Percentiles rank a stretch among this genome's conserved stretches.
These are phyloP conservation scores for Quaeritorhiza haematococci DNA, from an alignment of 371 early-diverging fungal species.

Conservation along the genomic window DNA sequence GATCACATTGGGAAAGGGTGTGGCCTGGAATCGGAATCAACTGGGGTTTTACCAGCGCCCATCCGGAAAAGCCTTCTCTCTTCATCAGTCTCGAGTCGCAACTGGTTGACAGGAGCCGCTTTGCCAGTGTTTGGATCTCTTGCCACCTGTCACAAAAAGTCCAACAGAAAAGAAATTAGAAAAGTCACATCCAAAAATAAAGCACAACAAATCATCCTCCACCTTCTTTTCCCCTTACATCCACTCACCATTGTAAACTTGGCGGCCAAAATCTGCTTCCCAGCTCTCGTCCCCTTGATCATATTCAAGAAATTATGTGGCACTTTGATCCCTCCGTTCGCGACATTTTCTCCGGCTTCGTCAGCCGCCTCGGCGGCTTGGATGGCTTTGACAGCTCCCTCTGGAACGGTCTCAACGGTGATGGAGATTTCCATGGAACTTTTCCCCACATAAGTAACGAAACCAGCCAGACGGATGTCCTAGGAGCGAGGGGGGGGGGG, in stretches of 20 bases:
- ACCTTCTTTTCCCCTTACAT: no score
- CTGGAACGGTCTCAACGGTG: conserved; percentile 56
- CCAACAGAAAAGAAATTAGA: not conserved
- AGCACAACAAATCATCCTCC: no score
- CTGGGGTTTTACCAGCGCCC: conserved; percentile 66
- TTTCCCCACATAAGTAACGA: conserved; percentile 75
- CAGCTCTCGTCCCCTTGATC: conserved; percentile 16
- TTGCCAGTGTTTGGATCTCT: conserved; percentile 67
- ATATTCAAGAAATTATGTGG: conserved; percentile 14
- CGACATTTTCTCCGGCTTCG: not conserved
- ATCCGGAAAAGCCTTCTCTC: conserved; percentile 67
- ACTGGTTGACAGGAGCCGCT: conserved; percentile 66
- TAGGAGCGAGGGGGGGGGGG: no score
- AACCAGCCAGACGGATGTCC: conserved; percentile 72
- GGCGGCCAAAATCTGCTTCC: conserved; percentile 55
- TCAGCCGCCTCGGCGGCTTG: not conserved
- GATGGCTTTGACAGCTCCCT: conserved; percentile 3
- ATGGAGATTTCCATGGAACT: conserved; percentile 89
- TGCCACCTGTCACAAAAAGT: conserved; percentile 42
- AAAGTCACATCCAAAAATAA: no score
- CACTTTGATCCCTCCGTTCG: conserved; percentile 2
- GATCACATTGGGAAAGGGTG: no score
- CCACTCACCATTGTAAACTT: conserved; percentile 80
- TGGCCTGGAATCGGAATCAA: not conserved
- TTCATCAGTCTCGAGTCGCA: conserved; percentile 63